Evolutionary conservation across 2,329 filamentous ascomycete species (phyloP), one percentile per base, ranked within the genome.

Genomic region (Emmonsiellopsis sp.): DNA sequence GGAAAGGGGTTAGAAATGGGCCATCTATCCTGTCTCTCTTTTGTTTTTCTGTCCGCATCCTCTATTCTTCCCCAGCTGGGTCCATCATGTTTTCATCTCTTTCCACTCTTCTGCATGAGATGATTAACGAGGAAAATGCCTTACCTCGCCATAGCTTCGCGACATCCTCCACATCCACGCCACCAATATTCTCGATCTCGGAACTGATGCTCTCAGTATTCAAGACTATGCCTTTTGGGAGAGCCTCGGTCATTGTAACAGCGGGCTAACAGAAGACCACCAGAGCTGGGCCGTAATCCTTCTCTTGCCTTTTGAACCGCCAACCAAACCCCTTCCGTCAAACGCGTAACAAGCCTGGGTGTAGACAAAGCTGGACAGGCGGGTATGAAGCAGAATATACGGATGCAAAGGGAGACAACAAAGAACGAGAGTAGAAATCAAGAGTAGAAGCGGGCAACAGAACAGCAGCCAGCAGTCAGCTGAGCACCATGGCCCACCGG

Each of bases 121-220:
- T 10, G 15, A 30, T 49, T 26, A 40, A 49, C 15, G 45, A 55
- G 54, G 49, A 51, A 54, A 55, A 15, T 53, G 47, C 58, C 62
- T 53, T 67, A 78, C 76, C 75, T 71, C 70, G 74, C 76, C 76
- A 79, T 56, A 78, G 63, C 51, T 66, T 69, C 51, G 67, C 67
- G 55, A 77, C 67, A 59, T 73, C 69, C 26, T 70, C 65, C 26
- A 69, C 61, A 40, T 72, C 68, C 51, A 76, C 63, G 37, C 54
- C 62, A 50, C 70, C 67, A 45, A 65, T 62, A 49, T 64, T 63
- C 41, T 67, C 62, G 45, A 74, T 64, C 45, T 70, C 66, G 37
- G 67, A 65, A 11, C 68, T 63, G 30, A 72, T 62, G 38, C 63
- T 61, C 45, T 65, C 63, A 31, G 69, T 70, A 46, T 70, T 71